phyloP scores from a whole-genome alignment of 768 basidiomycete genomes.

The Lepiota brunneoincarnata region DNA sequence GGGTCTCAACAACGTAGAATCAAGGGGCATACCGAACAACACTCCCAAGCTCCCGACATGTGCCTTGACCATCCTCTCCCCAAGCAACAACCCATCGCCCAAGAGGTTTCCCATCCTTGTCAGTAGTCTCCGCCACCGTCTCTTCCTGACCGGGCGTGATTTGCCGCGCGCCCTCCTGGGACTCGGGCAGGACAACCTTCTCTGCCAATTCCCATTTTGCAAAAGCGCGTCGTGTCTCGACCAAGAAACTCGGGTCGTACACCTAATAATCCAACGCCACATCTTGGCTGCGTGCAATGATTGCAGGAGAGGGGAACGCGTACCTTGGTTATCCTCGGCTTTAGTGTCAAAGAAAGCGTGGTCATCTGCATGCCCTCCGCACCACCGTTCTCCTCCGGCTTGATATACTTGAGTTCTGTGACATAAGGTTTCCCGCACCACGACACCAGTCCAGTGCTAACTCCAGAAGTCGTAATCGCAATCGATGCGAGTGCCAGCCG shows the following conservation, averaged over 20 bases:
- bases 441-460: slow-evolving; percentile 73
- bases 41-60: slow-evolving; percentile 59
- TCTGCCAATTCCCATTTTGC: slow-evolving; percentile 79
- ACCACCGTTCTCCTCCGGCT: slow-evolving; percentile 37
- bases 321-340: slow-evolving; percentile 62
- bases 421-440: slow-evolving; percentile 78
- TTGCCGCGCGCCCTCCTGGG: slow-evolving; percentile 26
- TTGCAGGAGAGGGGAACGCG: slow-evolving; percentile 3
- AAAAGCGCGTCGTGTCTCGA: slow-evolving; percentile 64
- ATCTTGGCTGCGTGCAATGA: not conserved
- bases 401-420: slow-evolving; percentile 51
- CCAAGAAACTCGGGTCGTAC: slow-evolving; percentile 72
- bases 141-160: slow-evolving; percentile 55
- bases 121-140: slow-evolving; percentile 76
- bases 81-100: slow-evolving; percentile 82
- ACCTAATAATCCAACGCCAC: slow-evolving; percentile 31
- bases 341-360: slow-evolving; percentile 60
- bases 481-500: slow-evolving; percentile 65
- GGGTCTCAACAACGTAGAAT: not conserved
- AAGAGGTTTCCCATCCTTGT: slow-evolving; percentile 53
- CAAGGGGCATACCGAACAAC: slow-evolving; percentile 55
- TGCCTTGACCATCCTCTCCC: slow-evolving; percentile 62
- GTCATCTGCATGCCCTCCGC: slow-evolving; percentile 65
- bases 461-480: slow-evolving; percentile 68
- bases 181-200: slow-evolving; percentile 42